phyloP scores from a whole-genome alignment of 1,284 basidiomycete species.

The Microbotryum saponariae region DNA sequence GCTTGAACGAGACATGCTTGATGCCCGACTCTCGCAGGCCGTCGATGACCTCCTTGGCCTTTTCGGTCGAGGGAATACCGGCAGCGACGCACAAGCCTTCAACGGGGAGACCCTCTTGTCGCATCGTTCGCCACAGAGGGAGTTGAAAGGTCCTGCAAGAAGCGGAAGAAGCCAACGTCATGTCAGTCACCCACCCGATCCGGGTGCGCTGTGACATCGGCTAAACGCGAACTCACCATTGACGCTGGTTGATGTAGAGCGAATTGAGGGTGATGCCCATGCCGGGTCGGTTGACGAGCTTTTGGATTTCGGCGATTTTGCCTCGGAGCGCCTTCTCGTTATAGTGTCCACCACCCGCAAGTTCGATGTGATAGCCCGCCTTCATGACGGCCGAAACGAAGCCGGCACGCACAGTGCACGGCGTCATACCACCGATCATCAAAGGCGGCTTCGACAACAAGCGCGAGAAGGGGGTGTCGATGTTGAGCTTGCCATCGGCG shows the following conservation, averaged over 20 bases:
- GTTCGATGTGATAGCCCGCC: slow-evolving; percentile 91
- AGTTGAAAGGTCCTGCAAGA: slow-evolving; percentile 65
- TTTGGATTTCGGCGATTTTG: slow-evolving; percentile 83
- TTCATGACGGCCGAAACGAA: slow-evolving; percentile 86
- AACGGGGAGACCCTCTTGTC: slow-evolving; percentile 84
- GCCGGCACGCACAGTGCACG: slow-evolving; percentile 82
- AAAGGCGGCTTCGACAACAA: slow-evolving; percentile 90
- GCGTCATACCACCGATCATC: slow-evolving; percentile 99
- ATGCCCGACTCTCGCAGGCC: slow-evolving; percentile 63
- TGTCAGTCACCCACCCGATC: neutral
- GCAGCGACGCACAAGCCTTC: slow-evolving; percentile 98
- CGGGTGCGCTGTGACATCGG: slow-evolving; percentile 1
- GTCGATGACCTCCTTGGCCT: slow-evolving; percentile 84
- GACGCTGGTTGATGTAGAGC: slow-evolving; percentile 96
- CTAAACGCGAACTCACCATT: slow-evolving; percentile 50
- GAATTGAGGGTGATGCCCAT: slow-evolving; percentile 90
- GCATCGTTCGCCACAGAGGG: slow-evolving; percentile 96
- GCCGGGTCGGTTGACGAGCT: slow-evolving; percentile 63
- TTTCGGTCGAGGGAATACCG: slow-evolving; percentile 85
- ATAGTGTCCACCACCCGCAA: slow-evolving; percentile 97
- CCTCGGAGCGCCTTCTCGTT: slow-evolving; percentile 75
- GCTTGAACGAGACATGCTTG: slow-evolving; percentile 94
- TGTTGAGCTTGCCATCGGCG: slow-evolving; percentile 77
- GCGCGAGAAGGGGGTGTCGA: slow-evolving; percentile 94
- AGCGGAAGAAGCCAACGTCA: neutral